These are phyloP conservation scores for Astrephomene gubernaculifera DNA, from an alignment of 139 green algal species.

Conservation along the genomic window DNA sequence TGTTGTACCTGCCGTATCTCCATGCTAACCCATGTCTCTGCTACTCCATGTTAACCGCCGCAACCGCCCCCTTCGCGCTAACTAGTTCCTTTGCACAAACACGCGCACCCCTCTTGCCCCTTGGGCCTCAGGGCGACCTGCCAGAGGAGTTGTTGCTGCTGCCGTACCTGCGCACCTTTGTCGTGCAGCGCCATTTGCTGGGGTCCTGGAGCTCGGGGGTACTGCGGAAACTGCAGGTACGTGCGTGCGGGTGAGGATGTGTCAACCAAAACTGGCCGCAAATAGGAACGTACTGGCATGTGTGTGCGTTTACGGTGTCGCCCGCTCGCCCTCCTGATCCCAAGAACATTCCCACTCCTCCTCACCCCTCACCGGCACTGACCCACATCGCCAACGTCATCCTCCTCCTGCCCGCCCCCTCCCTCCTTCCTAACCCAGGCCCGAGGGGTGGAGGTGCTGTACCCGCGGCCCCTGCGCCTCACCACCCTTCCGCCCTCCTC, in stretches of 20 bases:
- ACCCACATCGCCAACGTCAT: neutral
- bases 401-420: neutral
- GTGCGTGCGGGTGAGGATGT: neutral
- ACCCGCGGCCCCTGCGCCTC: constrained; percentile 16
- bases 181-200: constrained; percentile 22
- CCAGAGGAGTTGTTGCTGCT: constrained; percentile 1
- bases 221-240: constrained; percentile 14
- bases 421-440: neutral
- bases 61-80: no score
- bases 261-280: no score
- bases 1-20: no score
- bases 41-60: no score
- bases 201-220: neutral
- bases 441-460: constrained; percentile 7
- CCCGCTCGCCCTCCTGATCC: neutral
- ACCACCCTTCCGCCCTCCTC: neutral
- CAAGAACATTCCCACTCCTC: neutral
- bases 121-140: constrained; percentile 16
- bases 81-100: no score
- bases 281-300: no score
- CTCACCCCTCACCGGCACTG: neutral
- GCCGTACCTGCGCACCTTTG: neutral
- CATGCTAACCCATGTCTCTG: no score
- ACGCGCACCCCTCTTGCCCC: neutral
- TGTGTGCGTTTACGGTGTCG: neutral